phyloP scores from a whole-genome alignment of 2,329 filamentous ascomycete genomes.

The Chlorencoelia australis region DNA sequence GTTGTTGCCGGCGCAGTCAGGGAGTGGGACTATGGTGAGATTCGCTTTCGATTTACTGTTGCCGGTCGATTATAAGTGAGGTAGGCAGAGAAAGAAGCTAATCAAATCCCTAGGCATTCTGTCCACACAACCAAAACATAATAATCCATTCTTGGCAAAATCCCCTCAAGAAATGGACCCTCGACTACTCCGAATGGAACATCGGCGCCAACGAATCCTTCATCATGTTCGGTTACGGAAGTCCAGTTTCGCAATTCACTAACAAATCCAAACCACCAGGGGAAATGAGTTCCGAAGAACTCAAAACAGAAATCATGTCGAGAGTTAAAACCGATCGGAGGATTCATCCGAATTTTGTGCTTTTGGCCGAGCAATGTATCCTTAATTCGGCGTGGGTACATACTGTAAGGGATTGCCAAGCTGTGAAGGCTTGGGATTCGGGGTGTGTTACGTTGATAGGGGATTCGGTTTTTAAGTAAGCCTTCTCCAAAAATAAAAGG shows the following conservation, averaged over 20 bases:
- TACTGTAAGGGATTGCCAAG: constrained; percentile 16
- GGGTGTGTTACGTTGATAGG: constrained; percentile 20
- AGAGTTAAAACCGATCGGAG: constrained; percentile 10
- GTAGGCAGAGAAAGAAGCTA: constrained; percentile 1
- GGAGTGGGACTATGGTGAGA: constrained; percentile 13
- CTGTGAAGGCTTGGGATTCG: constrained; percentile 17
- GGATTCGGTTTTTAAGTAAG: constrained; percentile 22
- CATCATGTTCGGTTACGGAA: constrained; percentile 23
- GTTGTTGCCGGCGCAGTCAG: constrained; percentile 12
- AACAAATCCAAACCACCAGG: constrained; percentile 16
- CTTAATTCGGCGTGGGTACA: constrained; percentile 17
- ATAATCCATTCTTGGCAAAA: constrained; percentile 21
- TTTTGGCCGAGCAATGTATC: constrained; percentile 14
- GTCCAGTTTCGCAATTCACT: constrained; percentile 12
- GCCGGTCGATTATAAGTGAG: no score
- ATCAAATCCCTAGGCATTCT: constrained; percentile 13
- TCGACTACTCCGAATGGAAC: constrained; percentile 13
- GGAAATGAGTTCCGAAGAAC: constrained; percentile 15
- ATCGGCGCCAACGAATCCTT: constrained; percentile 21
- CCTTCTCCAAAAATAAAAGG: no score
- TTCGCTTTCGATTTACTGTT: no score
- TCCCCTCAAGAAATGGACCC: constrained; percentile 16
- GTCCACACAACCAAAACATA: constrained; percentile 20
- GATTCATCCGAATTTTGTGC: constrained; percentile 15
- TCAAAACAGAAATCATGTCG: constrained; percentile 18